Conservation (phyloP, 352 stramenopile genomes). For the Globisporangium radiosum region DNA sequence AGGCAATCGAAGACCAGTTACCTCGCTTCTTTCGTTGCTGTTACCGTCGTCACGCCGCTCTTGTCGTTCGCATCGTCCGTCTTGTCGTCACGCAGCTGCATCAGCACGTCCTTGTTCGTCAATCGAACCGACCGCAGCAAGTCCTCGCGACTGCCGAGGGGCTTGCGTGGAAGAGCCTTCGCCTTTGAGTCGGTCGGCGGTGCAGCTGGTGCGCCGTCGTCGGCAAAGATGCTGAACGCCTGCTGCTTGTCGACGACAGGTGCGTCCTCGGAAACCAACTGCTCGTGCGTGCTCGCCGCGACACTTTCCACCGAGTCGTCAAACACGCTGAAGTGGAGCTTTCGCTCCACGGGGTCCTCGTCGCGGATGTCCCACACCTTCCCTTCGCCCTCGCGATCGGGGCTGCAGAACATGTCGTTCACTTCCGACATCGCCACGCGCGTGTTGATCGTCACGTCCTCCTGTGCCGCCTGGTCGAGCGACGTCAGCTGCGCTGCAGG, state of each 20-base stretch:
- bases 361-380: slow-evolving; percentile 42
- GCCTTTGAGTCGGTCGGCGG: slow-evolving; percentile 21
- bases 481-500: slow-evolving; percentile 12
- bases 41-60: too few relatives aligned
- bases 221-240: slow-evolving; percentile 41
- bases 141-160: slow-evolving; percentile 61
- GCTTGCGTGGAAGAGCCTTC: slow-evolving; percentile 42
- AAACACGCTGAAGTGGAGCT: slow-evolving; percentile 81
- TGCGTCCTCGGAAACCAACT: slow-evolving; percentile 36
- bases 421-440: slow-evolving; percentile 77
- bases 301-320: slow-evolving; percentile 75
- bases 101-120: slow-evolving; percentile 78
- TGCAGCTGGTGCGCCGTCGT: slow-evolving; percentile 24
- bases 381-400: slow-evolving; percentile 31
- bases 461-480: slow-evolving; percentile 40
- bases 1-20: slow-evolving; percentile 17
- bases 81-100: slow-evolving; percentile 32
- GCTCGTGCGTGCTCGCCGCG: slow-evolving; percentile 35
- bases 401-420: slow-evolving; percentile 85
- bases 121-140: slow-evolving; percentile 42
- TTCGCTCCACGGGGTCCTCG: slow-evolving; percentile 68
- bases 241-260: slow-evolving; percentile 34
- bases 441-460: slow-evolving; percentile 88
- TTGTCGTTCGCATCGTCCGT: slow-evolving; percentile 4
- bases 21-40: slow-evolving; percentile 20